Evolutionary conservation across 2,329 filamentous ascomycete genomes (phyloP), one percentile per base, ranked within the genome.

Genomic region (Penicillium expansum): DNA sequence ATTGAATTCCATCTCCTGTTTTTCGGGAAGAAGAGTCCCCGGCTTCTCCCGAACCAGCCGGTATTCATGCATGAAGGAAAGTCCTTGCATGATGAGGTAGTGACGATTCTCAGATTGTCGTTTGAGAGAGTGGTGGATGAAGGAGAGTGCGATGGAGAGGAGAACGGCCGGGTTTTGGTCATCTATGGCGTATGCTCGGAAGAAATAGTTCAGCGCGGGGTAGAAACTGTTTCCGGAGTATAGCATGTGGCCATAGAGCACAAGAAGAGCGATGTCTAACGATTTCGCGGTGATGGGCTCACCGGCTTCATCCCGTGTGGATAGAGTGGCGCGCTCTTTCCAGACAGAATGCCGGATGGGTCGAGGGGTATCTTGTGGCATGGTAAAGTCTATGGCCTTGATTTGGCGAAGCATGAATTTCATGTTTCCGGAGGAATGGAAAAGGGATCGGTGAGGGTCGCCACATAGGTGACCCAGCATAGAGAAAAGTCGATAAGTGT

Each of bases 371-470:
- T 82, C 79, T 3, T 79, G 77, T 2, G 75, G 79, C 43, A 88
- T 78, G 3, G 89, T 79, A 61, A 83, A 88, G 73, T 99, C 94
- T 78, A 96, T 90, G 4, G 86, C 86, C 73, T 96, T 95, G 75
- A 99, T 90, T 74, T 96, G 91, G 5, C 94, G 87, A 56, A 97
- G 81, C 67, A 97, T 86, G 69, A 90, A 96, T 72, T 97, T 97
- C 73, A 96, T 92, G 20, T 88, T 87, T 0, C 91, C 87, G 0
- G 90, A 89, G 3, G 88, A 88, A 50, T 88, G 88, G 73, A 93
- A 96, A 80, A 88, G 64, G 2, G 75, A 75, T 55, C 70, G 72
- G 27, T 68, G 71, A 20, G 88, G 85, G 14, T 90, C 87, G 51
- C 90, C 86, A 67, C 86, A 90, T 8, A 96, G 79, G 18, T 89